Percentiles rank a stretch among this genome's conserved stretches.
Evolutionary conservation across 768 basidiomycete species (phyloP).

Genomic region (Russula lepida): DNA sequence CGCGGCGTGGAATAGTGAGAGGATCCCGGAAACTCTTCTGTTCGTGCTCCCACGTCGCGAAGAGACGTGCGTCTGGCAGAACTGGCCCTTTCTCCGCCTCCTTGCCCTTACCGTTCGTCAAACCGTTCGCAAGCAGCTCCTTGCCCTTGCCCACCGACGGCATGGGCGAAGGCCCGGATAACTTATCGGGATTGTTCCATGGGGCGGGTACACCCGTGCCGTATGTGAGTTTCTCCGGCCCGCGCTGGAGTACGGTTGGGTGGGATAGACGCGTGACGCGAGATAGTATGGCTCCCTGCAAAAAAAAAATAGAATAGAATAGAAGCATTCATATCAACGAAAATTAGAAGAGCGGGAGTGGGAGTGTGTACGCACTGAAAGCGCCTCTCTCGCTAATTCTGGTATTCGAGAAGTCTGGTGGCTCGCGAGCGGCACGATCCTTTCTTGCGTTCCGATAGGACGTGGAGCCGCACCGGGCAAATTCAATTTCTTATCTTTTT

Average conservation of each 20-base stretch:
- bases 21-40: slow-evolving; percentile 35
- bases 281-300: slow-evolving; percentile 44
- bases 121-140: slow-evolving; percentile 21
- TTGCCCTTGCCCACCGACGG: slow-evolving; percentile 24
- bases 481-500: slow-evolving; percentile 44
- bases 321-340: too few species aligned
- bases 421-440: slow-evolving; percentile 55
- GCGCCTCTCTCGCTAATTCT: slow-evolving; percentile 53
- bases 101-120: slow-evolving; percentile 26
- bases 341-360: neutral
- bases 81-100: slow-evolving; percentile 24
- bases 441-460: slow-evolving; percentile 37
- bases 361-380: slow-evolving; percentile 46
- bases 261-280: slow-evolving; percentile 58
- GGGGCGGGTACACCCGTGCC: slow-evolving; percentile 35
- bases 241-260: slow-evolving; percentile 55
- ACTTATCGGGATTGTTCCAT: slow-evolving; percentile 38
- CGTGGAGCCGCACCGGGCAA: slow-evolving; percentile 33
- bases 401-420: slow-evolving; percentile 60
- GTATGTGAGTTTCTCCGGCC: slow-evolving; percentile 33
- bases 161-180: slow-evolving; percentile 18
- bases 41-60: slow-evolving; percentile 45
- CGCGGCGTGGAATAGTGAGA: slow-evolving; percentile 26
- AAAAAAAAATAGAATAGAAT: too few species aligned
- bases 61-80: slow-evolving; percentile 41